These are phyloP conservation scores for Ormosia emarginata DNA, from an alignment of 306 rosid genomes.

Conservation along the genomic window DNA sequence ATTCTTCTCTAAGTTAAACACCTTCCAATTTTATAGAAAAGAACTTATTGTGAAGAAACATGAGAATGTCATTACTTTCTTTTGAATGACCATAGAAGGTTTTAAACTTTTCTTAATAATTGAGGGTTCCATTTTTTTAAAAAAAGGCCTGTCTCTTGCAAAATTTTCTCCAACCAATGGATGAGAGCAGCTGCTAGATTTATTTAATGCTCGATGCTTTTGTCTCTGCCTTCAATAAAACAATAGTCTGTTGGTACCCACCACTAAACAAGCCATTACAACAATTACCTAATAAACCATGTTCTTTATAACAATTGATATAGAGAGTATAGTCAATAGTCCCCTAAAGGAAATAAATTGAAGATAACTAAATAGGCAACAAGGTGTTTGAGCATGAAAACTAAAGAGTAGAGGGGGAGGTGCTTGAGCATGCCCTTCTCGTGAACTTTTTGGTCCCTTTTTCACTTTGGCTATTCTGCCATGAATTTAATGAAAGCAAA, in stretches of 20 bases:
- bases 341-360: neutral
- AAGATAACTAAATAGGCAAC: neutral
- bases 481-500: constrained; percentile 34
- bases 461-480: neutral
- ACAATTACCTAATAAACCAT: constrained; percentile 16
- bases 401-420: neutral
- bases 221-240: constrained; percentile 26
- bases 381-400: neutral
- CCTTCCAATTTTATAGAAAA: neutral
- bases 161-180: constrained; percentile 9
- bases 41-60: neutral
- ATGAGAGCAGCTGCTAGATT: constrained; percentile 23
- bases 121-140: neutral
- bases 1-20: constrained; percentile 14
- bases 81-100: constrained; percentile 4
- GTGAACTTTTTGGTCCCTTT: neutral
- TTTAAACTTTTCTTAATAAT: constrained; percentile 22
- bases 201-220: constrained; percentile 17
- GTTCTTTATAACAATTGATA: neutral
- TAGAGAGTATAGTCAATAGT: neutral
- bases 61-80: neutral
- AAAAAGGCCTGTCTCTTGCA: neutral
- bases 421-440: constrained; percentile 13
- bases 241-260: constrained; percentile 25
- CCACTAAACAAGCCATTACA: constrained; percentile 28